These are phyloP conservation scores for Zasmidium citrigriseum DNA, from an alignment of 2,329 filamentous ascomycete species.

Conservation along the genomic window DNA sequence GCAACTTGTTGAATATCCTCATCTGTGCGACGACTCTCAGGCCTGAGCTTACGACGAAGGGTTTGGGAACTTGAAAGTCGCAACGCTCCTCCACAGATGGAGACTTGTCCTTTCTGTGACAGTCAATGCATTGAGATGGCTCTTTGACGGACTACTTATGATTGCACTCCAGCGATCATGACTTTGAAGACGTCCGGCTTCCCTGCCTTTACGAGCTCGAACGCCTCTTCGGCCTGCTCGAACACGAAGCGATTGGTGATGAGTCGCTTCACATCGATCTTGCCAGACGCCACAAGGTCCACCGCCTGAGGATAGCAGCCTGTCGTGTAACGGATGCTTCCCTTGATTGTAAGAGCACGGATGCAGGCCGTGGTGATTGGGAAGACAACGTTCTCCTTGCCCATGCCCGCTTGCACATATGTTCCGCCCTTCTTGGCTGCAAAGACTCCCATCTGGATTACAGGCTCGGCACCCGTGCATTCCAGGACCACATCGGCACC, in stretches of 20 bases:
- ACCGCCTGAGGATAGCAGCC: constrained; percentile 55
- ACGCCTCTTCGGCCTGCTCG: constrained; percentile 51
- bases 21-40: too few relatives aligned
- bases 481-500: constrained; percentile 55
- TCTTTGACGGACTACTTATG: not conserved
- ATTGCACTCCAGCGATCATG: constrained; percentile 44
- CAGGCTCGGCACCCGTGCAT: constrained; percentile 49
- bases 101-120: too few relatives aligned
- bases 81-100: too few relatives aligned
- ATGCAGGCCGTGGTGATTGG: constrained; percentile 54
- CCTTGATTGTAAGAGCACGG: constrained; percentile 50
- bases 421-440: constrained; percentile 49
- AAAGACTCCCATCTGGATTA: constrained; percentile 52
- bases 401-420: constrained; percentile 55
- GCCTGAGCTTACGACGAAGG: too few relatives aligned
- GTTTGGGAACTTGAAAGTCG: too few relatives aligned
- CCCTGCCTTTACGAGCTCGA: constrained; percentile 46
- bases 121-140: not conserved
- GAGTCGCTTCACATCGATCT: constrained; percentile 44
- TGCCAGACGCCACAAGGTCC: constrained; percentile 52
- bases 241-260: constrained; percentile 46
- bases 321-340: constrained; percentile 53
- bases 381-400: constrained; percentile 51
- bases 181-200: constrained; percentile 45
- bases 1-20: too few relatives aligned